These are phyloP conservation scores for Daphne laureola DNA, from an alignment of 441 rosid species.

Conservation along the genomic window DNA sequence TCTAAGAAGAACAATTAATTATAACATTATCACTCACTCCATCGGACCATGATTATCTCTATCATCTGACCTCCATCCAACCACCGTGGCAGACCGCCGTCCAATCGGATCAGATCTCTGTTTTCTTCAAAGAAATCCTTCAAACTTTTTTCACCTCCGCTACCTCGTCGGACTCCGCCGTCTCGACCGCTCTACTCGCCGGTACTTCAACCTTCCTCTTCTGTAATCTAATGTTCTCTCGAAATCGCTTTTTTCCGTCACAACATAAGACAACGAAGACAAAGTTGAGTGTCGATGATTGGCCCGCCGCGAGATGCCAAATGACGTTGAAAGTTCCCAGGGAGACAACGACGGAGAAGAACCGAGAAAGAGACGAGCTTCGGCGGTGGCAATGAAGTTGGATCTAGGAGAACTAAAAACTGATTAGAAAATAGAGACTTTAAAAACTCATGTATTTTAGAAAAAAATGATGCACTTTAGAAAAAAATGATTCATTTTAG, in stretches of 20 bases:
- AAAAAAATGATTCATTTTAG: too few relatives aligned
- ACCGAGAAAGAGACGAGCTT: slow-evolving; percentile 12
- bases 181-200: slow-evolving; percentile 13
- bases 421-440: too few relatives aligned
- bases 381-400: slow-evolving; percentile 18
- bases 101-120: slow-evolving; percentile 27
- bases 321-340: slow-evolving; percentile 2
- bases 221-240: too few relatives aligned
- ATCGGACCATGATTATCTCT: too few relatives aligned
- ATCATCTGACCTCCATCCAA: too few relatives aligned
- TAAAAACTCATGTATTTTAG: too few relatives aligned
- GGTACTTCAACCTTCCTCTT: not conserved
- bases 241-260: slow-evolving; percentile 6
- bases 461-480: too few relatives aligned
- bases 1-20: too few relatives aligned
- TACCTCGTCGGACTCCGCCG: slow-evolving; percentile 12
- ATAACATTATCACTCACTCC: too few relatives aligned
- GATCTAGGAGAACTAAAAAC: too few relatives aligned
- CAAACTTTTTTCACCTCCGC: slow-evolving; percentile 24
- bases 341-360: slow-evolving; percentile 4
- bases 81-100: slow-evolving; percentile 68
- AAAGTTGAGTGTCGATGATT: not conserved
- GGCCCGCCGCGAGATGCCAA: not conserved
- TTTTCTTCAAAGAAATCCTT: slow-evolving; percentile 45
- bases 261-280: not conserved